Percentiles rank a stretch among this genome's conserved stretches.
Conservation (phyloP, 345 rosid species). For the Eucalyptus cladocalyx region DNA sequence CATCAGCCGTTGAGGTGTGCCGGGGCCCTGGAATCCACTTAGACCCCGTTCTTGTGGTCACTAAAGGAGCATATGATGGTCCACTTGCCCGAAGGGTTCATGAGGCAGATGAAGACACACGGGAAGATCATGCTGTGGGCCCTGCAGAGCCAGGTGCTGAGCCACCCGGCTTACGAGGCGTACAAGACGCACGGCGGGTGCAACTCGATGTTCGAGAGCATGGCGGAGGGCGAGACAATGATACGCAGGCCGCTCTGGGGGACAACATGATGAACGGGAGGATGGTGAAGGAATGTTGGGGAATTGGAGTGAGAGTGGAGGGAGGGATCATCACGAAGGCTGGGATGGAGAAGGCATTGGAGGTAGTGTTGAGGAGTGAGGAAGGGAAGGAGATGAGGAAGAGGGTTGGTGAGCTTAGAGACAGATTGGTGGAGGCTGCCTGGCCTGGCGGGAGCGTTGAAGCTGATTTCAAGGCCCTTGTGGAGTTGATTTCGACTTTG, state of each 20-base stretch:
- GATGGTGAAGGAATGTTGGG: conserved; percentile 33
- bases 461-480: background rate
- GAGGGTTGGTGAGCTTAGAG: background rate
- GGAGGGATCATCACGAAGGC: conserved; percentile 10
- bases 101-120: conserved; percentile 5
- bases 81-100: conserved; percentile 7
- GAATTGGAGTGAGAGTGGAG: conserved; percentile 21
- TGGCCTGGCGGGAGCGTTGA: background rate
- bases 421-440: background rate
- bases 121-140: conserved; percentile 50
- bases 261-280: conserved; percentile 38
- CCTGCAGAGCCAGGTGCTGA: conserved; percentile 26
- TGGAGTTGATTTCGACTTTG: background rate
- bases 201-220: conserved; percentile 38
- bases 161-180: conserved; percentile 20
- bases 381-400: conserved; percentile 27
- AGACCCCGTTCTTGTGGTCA: conserved; percentile 19
- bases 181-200: conserved; percentile 42
- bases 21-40: conserved; percentile 27
- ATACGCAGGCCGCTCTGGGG: conserved; percentile 38
- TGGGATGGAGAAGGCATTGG: conserved; percentile 16
- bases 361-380: conserved; percentile 13
- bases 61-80: background rate
- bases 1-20: conserved; percentile 29
- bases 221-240: conserved; percentile 42